A percentile compares a stretch with the other conserved stretches of the same genome.
phyloP scores from a whole-genome alignment of 129 eudicot genomes.

The Pseudognaphalium luteoalbum region DNA sequence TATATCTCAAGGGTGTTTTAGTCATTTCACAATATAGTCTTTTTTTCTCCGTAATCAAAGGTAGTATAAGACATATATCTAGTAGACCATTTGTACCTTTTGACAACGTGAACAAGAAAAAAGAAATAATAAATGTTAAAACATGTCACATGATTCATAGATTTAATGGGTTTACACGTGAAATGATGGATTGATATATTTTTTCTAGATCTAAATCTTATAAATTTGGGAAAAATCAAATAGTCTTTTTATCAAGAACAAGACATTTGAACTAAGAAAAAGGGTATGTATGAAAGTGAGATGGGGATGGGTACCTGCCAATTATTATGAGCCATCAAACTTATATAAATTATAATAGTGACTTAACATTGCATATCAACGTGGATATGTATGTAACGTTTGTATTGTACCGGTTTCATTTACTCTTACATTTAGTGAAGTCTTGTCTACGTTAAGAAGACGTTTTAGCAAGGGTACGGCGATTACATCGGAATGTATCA shows the following conservation, averaged over 20 bases:
- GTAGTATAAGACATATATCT: conserved; percentile 13
- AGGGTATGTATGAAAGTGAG: conserved; percentile 4
- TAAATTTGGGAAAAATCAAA: background rate
- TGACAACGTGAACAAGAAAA: conserved; percentile 12
- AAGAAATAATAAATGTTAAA: background rate
- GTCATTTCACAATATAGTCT: conserved; percentile 24
- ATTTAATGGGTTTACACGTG: conserved; percentile 26
- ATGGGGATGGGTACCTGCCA: conserved; percentile 33
- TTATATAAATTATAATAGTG: conserved; percentile 7
- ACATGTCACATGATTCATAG: conserved; percentile 16
- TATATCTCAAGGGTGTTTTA: conserved; percentile 15
- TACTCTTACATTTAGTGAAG: background rate
- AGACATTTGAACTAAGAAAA: conserved; percentile 13
- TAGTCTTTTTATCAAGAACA: background rate
- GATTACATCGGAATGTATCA: too few relatives aligned
- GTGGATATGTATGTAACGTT: conserved; percentile 7
- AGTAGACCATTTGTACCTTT: conserved; percentile 6
- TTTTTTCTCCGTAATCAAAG: conserved; percentile 43
- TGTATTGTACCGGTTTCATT: background rate
- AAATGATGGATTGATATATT: background rate
- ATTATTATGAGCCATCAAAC: conserved; percentile 11
- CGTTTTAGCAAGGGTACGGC: background rate
- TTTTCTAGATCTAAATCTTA: conserved; percentile 20
- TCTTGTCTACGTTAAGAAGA: background rate
- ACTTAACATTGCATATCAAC: conserved; percentile 16